Evolutionary conservation across 2,329 filamentous ascomycete genomes (phyloP).

Genomic region (Cercospora sesami): DNA sequence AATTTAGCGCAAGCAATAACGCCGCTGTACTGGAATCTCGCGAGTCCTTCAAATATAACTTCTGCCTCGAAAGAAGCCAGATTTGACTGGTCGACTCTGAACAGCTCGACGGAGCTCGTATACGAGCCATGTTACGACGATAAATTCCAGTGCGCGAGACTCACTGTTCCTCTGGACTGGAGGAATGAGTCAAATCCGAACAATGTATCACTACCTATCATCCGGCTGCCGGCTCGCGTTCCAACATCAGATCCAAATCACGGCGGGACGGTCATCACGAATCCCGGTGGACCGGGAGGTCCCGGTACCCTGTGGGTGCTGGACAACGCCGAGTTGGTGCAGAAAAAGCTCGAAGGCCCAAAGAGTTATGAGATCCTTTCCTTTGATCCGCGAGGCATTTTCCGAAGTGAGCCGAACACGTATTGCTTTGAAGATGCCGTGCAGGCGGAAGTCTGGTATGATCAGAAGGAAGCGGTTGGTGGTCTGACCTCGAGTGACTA

Average conservation of each 20-base stretch:
- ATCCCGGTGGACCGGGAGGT: conserved; percentile 46
- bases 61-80: not conserved
- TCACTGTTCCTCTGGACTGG: conserved; percentile 50
- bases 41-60: not conserved
- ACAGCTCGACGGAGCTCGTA: conserved; percentile 16
- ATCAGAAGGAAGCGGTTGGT: conserved; percentile 30
- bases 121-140: conserved; percentile 42
- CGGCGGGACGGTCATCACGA: conserved; percentile 44
- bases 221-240: conserved; percentile 47
- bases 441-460: conserved; percentile 37
- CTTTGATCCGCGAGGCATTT: conserved; percentile 49
- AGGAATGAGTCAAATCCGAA: conserved; percentile 25
- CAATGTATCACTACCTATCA: conserved; percentile 46
- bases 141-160: conserved; percentile 51
- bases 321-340: conserved; percentile 22
- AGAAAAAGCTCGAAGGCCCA: conserved; percentile 21
- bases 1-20: not conserved
- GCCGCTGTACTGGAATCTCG: not conserved
- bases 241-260: conserved; percentile 42
- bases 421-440: conserved; percentile 37
- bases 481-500: conserved; percentile 23
- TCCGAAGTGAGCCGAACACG: conserved; percentile 39
- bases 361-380: conserved; percentile 48
- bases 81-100: conserved; percentile 25
- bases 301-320: conserved; percentile 34